These are phyloP conservation scores for Alternaria viburni DNA, from an alignment of 2,329 filamentous ascomycete genomes.

Conservation along the genomic window DNA sequence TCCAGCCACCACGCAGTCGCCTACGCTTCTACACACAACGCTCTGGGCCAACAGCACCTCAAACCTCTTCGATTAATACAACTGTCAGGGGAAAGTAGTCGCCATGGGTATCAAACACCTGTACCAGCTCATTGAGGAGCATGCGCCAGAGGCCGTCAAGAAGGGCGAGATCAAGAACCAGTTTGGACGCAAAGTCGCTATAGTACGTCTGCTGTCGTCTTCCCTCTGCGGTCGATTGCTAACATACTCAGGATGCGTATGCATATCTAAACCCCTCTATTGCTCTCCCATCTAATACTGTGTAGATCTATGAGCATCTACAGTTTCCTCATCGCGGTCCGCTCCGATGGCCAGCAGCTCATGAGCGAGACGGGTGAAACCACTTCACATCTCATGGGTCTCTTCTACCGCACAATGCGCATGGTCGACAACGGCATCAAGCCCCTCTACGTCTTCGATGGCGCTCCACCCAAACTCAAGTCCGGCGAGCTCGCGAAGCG, in stretches of 20 bases:
- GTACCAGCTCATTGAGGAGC: slow-evolving; percentile 66
- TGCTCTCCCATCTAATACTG: slow-evolving; percentile 14
- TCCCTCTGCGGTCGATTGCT: slow-evolving; percentile 10
- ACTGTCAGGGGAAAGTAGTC: neutral
- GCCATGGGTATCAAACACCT: slow-evolving; percentile 53
- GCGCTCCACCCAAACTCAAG: slow-evolving; percentile 95
- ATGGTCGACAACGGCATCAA: slow-evolving; percentile 99
- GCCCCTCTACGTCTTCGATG: slow-evolving; percentile 96
- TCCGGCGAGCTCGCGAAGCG: slow-evolving; percentile 96
- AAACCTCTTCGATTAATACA: neutral
- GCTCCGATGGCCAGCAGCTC: slow-evolving; percentile 94
- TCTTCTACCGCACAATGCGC: slow-evolving; percentile 98
- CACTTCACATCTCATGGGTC: slow-evolving; percentile 97
- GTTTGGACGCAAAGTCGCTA: slow-evolving; percentile 97
- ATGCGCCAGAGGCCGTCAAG: slow-evolving; percentile 94
- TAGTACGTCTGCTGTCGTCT: slow-evolving; percentile 64
- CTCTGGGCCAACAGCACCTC: neutral
- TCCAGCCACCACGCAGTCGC: slow-evolving; percentile 23
- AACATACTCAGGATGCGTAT: slow-evolving; percentile 55
- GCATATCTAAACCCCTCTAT: slow-evolving; percentile 3
- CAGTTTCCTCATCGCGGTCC: slow-evolving; percentile 96
- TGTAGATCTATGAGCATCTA: slow-evolving; percentile 95
- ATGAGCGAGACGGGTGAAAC: slow-evolving; percentile 95
- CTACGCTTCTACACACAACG: slow-evolving; percentile 9
- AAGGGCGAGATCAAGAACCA: slow-evolving; percentile 98